Conservation (phyloP, 129 eudicot genomes). For the Arctium lappa region DNA sequence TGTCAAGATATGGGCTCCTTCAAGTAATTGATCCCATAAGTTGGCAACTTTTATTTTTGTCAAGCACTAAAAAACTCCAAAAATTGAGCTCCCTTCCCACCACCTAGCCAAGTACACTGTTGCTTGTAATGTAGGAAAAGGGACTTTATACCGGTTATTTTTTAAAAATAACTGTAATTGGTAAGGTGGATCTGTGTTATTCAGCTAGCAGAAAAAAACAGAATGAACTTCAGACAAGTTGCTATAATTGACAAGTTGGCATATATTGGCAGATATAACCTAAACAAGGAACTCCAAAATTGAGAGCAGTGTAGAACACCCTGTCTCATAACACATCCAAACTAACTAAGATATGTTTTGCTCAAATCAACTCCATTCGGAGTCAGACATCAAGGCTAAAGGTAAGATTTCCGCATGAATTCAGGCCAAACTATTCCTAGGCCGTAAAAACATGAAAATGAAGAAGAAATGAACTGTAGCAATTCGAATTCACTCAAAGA, state of each 20-base stretch:
- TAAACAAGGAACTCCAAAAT: not conserved
- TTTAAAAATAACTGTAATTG: not conserved
- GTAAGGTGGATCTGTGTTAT: not conserved
- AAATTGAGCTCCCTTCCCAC: not conserved
- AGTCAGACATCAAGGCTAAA: too few relatives aligned
- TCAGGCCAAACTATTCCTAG: too few relatives aligned
- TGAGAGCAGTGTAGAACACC: not conserved
- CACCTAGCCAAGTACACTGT: not conserved
- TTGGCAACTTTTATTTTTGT: not conserved
- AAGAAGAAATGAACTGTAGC: too few relatives aligned
- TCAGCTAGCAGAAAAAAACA: not conserved
- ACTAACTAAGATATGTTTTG: not conserved
- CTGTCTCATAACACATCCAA: not conserved
- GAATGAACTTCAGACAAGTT: not conserved
- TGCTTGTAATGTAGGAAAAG: not conserved
- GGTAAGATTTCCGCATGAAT: too few relatives aligned
- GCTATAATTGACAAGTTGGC: not conserved
- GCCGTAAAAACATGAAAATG: too few relatives aligned
- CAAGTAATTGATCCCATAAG: not conserved
- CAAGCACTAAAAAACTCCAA: not conserved
- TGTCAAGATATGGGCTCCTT: not conserved
- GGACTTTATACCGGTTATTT: not conserved
- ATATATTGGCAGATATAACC: not conserved
- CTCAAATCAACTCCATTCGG: too few relatives aligned
- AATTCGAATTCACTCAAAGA: too few relatives aligned